A percentile compares a stretch with the other conserved stretches of the same genome.
Evolutionary conservation across 176 grass and related monocot species (phyloP).

Genomic region (Hsuehochloa calcarea): DNA sequence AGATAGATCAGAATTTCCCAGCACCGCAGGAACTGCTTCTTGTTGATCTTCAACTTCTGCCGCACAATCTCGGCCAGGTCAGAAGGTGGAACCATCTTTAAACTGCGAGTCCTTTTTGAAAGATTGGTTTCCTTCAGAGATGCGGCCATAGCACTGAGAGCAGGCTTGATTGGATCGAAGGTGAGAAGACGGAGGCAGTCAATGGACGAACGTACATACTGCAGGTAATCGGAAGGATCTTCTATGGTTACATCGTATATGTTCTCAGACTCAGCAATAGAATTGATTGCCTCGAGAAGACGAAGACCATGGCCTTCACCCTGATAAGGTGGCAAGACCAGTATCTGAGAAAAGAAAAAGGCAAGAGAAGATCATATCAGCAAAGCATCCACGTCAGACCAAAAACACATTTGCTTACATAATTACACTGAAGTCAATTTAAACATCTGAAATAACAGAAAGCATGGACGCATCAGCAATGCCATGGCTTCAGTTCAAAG

Average conservation of each 20-base stretch:
- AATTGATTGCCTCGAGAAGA: constrained; percentile 86
- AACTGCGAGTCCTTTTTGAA: constrained; percentile 53
- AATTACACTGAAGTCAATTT: background rate
- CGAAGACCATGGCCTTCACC: constrained; percentile 66
- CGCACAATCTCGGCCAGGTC: constrained; percentile 50
- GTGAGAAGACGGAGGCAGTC: constrained; percentile 67
- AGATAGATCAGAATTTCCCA: constrained; percentile 88
- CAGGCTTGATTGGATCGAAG: constrained; percentile 62
- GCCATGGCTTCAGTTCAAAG: background rate
- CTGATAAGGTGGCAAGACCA: constrained; percentile 85
- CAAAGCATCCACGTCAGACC: background rate
- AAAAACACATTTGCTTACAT: background rate
- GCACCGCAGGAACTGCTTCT: constrained; percentile 76
- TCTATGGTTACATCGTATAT: constrained; percentile 78
- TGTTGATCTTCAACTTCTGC: constrained; percentile 80
- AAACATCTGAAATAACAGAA: constrained; percentile 10
- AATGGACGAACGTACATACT: constrained; percentile 73
- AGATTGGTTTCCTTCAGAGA: constrained; percentile 69
- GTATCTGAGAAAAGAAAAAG: constrained; percentile 53
- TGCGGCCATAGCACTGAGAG: constrained; percentile 35
- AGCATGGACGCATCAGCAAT: background rate
- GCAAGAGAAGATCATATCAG: constrained; percentile 14
- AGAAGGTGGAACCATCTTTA: constrained; percentile 43
- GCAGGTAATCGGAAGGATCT: constrained; percentile 91
- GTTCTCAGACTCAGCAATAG: constrained; percentile 66